Evolutionary conservation across 2,329 filamentous ascomycete species (phyloP).

Genomic region (Penicillium sp.): DNA sequence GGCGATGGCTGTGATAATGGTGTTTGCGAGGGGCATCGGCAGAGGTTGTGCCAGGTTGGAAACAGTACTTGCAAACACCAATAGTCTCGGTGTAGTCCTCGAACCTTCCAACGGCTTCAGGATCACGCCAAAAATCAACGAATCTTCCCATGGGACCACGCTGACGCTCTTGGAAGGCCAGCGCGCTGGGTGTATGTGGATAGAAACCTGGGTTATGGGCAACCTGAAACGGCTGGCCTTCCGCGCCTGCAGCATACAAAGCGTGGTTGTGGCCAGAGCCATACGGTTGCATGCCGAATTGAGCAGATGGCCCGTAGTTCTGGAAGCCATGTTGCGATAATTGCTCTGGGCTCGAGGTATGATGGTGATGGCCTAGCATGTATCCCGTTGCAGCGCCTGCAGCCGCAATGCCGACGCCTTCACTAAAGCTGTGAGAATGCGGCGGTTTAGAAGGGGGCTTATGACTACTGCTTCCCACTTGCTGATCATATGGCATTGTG

Average conservation of each 20-base stretch:
- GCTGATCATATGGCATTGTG: not conserved
- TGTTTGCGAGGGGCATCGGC: conserved; percentile 61
- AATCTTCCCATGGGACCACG: conserved; percentile 57
- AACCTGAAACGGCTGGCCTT: conserved; percentile 40
- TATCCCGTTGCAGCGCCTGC: conserved; percentile 46
- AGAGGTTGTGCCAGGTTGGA: conserved; percentile 58
- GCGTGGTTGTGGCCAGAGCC: conserved; percentile 37
- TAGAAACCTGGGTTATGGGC: conserved; percentile 34
- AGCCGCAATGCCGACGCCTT: conserved; percentile 40
- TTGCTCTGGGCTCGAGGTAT: conserved; percentile 31
- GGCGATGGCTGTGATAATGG: conserved; percentile 49
- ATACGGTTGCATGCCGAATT: conserved; percentile 15
- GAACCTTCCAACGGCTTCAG: conserved; percentile 64
- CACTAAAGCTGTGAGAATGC: conserved; percentile 32
- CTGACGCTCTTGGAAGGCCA: conserved; percentile 54
- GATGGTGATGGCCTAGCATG: conserved; percentile 37
- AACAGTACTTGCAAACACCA: conserved; percentile 64
- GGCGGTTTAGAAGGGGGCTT: conserved; percentile 25
- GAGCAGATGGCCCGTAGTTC: conserved; percentile 25
- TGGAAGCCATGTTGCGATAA: conserved; percentile 36
- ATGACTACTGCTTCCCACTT: conserved; percentile 14
- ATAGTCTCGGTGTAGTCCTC: conserved; percentile 68
- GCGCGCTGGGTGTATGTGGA: conserved; percentile 35
- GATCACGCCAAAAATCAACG: conserved; percentile 62
- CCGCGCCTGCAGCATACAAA: conserved; percentile 41